Base-by-base conservation (phyloP, 352 stramenopile genomes). In the Globisporangium abappressorium region DNA sequence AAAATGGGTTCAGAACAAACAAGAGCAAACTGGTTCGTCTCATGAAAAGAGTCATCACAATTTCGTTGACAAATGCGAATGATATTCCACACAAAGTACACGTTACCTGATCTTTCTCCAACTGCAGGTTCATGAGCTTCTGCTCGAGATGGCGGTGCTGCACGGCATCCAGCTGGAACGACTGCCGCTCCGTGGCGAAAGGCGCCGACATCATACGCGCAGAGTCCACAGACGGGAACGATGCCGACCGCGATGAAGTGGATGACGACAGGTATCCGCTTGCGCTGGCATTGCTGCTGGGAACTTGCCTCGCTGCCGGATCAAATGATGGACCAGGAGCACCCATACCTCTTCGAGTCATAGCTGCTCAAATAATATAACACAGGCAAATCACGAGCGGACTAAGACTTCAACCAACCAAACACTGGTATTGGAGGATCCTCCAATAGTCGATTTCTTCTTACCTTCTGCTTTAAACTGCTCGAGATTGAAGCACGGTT, bases 61-160 rank as follows among this genome's bases (percentile, higher is more conserved):
- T 20, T 47, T 49, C 20, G 15, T 4, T 14, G 11, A 56, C 15
- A 6, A 63, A 43, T 38, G 18, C 33, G 20, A 47, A 47, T n/a
- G 20, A 30, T 15, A 46, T 47, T n/a, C 24, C 14, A 11, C 28
- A 41, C n/a, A 11, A n/a, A 38, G 7, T 22, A 57, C 8, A 8
- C 38, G 28, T 22, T 14, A 82, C 77, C 77, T 83, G 76, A 24
- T 82, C 76, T 55, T 82, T 86, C 36, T 86, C 74, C 12, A 86
- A 66, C 46, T 86, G 74, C 18, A 80, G 66, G 34, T 72, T 66
- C 70, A 86, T 71, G 4, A 86, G 70, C 15, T 72, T 69, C 20
- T 79, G 69, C 59, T 86, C 76, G n/a, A 84, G 65, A n/a, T 84
- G 72, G 2, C 76, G 76, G 28, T 70, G 75, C 26, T 79, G 64